A percentile compares a stretch with the other conserved stretches of the same genome.
Evolutionary conservation across 306 rosid species (phyloP).

Genomic region (Spatholobus suberectus): DNA sequence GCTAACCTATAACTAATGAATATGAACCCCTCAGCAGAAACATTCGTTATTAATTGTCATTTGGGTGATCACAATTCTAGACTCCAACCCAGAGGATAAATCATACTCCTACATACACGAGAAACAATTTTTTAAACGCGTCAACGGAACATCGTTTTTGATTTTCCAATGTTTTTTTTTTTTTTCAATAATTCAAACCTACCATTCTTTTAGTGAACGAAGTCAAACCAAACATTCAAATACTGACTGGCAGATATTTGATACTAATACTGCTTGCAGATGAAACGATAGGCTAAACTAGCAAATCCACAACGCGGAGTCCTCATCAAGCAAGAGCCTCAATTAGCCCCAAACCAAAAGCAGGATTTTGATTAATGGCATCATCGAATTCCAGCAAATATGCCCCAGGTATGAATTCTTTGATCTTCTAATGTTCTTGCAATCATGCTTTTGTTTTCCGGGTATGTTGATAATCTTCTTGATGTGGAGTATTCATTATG

Average conservation of each 20-base stretch:
- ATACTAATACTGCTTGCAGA: background rate
- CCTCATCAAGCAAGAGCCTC: constrained; percentile 17
- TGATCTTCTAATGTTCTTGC: background rate
- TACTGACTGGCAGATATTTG: constrained; percentile 11
- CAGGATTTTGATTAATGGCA: background rate
- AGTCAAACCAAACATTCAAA: constrained; percentile 51
- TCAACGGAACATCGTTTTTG: background rate
- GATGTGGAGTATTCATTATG: background rate
- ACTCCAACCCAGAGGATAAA: background rate
- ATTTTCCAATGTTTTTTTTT: background rate
- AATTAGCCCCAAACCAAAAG: background rate
- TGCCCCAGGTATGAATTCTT: constrained; percentile 39
- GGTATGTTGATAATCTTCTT: background rate
- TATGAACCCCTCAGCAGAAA: background rate
- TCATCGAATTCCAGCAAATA: background rate
- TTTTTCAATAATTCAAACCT: constrained; percentile 36
- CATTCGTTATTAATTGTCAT: background rate
- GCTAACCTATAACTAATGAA: background rate
- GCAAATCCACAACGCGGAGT: background rate
- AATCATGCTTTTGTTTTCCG: background rate
- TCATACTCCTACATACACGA: background rate
- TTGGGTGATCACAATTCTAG: background rate
- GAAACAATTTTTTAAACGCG: background rate
- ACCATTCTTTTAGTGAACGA: constrained; percentile 33
- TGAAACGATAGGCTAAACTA: background rate